Evolutionary conservation across 2,329 filamentous ascomycete species (phyloP).

Genomic region (Fusarium acutatum): DNA sequence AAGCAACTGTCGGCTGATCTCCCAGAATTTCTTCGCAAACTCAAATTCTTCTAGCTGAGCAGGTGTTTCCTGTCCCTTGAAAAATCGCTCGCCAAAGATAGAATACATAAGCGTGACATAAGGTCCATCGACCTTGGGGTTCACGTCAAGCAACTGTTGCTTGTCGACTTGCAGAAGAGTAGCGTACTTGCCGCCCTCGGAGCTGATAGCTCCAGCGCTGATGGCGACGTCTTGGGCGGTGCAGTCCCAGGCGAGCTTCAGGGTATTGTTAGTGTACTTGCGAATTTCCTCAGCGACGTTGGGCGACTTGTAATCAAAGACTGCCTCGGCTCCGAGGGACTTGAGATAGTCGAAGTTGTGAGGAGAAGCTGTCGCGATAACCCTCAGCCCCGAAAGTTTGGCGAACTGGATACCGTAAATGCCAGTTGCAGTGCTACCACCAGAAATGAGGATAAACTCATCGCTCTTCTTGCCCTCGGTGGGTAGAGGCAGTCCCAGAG

Average conservation of each 20-base stretch:
- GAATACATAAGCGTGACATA: conserved; percentile 11
- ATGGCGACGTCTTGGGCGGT: not conserved
- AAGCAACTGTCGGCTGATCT: not conserved
- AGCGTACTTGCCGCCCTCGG: conserved; percentile 9
- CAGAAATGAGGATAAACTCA: conserved; percentile 53
- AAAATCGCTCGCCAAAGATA: conserved; percentile 11
- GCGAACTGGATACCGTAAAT: conserved; percentile 58
- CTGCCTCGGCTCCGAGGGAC: conserved; percentile 52
- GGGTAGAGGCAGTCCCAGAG: conserved; percentile 56
- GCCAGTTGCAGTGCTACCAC: conserved; percentile 62
- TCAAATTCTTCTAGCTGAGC: conserved; percentile 6
- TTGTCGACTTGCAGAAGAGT: not conserved
- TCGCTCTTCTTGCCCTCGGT: conserved; percentile 48
- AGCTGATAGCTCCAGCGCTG: conserved; percentile 1
- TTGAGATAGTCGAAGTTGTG: conserved; percentile 46
- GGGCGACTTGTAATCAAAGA: conserved; percentile 54
- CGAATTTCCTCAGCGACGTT: conserved; percentile 40
- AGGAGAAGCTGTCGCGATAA: conserved; percentile 50
- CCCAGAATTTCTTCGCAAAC: conserved; percentile 6
- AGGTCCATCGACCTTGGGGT: conserved; percentile 8
- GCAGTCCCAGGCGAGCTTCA: conserved; percentile 42
- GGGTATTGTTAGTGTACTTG: conserved; percentile 29
- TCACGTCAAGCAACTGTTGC: not conserved
- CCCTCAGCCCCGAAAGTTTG: conserved; percentile 47
- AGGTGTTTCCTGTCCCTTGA: not conserved